Evolutionary conservation across 495 filamentous ascomycete genomes (phyloP).

Genomic region (Cenococcum geophilum): DNA sequence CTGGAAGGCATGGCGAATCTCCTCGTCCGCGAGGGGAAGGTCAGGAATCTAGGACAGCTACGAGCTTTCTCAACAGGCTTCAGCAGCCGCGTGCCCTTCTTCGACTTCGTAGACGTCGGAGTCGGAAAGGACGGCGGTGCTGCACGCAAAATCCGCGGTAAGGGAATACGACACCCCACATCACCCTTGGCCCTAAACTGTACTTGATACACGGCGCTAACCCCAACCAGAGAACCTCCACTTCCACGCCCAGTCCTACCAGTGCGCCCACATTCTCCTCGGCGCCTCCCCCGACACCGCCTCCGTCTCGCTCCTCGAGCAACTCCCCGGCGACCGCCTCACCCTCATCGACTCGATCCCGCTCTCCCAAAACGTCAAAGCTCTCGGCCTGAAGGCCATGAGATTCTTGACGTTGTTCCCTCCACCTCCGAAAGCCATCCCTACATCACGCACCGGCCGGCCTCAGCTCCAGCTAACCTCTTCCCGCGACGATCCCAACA

Average conservation of each 20-base stretch:
- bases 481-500: not conserved
- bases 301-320: conserved; percentile 20
- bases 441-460: conserved; percentile 17
- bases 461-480: conserved; percentile 18
- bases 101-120: conserved; percentile 28
- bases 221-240: conserved; percentile 23
- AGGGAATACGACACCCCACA: not conserved
- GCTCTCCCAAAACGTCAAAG: conserved; percentile 10
- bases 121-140: conserved; percentile 25
- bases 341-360: conserved; percentile 23
- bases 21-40: conserved; percentile 32
- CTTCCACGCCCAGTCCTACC: conserved; percentile 21
- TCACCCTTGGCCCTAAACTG: not conserved
- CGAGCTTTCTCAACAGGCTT: conserved; percentile 27
- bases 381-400: conserved; percentile 13
- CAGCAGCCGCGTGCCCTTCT: conserved; percentile 19
- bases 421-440: conserved; percentile 17
- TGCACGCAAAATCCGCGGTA: conserved; percentile 25
- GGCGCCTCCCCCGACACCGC: conserved; percentile 21
- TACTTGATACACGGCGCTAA: too few species aligned
- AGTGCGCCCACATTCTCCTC: conserved; percentile 26
- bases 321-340: conserved; percentile 13
- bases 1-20: conserved; percentile 36
- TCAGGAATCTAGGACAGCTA: conserved; percentile 28
- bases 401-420: conserved; percentile 20